Evolutionary conservation across 306 rosid species (phyloP).

Genomic region (Gleditsia sinensis): DNA sequence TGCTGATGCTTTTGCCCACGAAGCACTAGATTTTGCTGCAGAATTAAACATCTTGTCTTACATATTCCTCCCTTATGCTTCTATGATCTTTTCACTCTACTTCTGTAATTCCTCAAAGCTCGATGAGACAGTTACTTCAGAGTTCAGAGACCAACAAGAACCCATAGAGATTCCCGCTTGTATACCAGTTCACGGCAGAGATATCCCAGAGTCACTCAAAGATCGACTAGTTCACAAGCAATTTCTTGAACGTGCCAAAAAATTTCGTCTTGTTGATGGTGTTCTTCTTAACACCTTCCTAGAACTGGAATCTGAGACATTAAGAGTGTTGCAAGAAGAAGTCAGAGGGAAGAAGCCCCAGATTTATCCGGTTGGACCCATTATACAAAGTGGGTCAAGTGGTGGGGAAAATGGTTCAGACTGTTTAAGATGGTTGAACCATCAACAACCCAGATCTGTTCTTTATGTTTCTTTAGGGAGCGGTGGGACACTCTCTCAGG

Average conservation of each 20-base stretch:
- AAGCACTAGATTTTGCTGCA: constrained; percentile 2
- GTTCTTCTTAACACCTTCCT: not conserved
- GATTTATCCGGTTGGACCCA: not conserved
- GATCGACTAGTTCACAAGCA: not conserved
- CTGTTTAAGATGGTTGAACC: not conserved
- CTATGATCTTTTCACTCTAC: constrained; percentile 4
- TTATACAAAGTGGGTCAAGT: not conserved
- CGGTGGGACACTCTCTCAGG: constrained; percentile 3
- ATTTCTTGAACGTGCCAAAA: not conserved
- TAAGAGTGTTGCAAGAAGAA: constrained; percentile 8
- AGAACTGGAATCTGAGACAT: not conserved
- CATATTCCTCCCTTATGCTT: constrained; percentile 12
- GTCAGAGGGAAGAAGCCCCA: not conserved
- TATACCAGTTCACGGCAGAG: not conserved
- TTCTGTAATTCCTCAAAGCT: not conserved
- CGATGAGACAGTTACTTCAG: constrained; percentile 4
- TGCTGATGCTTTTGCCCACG: constrained; percentile 11
- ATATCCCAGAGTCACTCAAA: not conserved
- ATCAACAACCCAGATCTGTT: not conserved
- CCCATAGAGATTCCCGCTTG: not conserved
- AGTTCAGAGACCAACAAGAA: constrained; percentile 19
- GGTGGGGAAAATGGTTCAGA: not conserved
- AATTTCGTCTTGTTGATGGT: no score
- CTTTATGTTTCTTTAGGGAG: not conserved
- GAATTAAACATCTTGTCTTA: not conserved